Conservation (phyloP, 2,329 filamentous ascomycete genomes). For the Nothophoma quercina region DNA sequence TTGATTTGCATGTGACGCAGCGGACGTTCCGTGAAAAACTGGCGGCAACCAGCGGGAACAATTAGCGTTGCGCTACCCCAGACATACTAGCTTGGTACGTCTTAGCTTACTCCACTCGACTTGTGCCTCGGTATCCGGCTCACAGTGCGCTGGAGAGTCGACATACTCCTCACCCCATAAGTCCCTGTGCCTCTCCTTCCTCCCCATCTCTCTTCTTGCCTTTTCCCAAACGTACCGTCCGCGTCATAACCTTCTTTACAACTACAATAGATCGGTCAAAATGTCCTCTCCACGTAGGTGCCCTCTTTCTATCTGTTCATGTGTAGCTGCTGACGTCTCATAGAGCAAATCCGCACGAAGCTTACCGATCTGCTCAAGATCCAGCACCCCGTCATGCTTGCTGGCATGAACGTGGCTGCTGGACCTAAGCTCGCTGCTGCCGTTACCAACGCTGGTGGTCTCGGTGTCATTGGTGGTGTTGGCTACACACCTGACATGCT, state of each 20-base stretch:
- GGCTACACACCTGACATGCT: constrained; percentile 98
- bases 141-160: constrained; percentile 21
- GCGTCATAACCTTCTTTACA: background rate
- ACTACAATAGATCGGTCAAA: constrained; percentile 29
- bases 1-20: constrained; percentile 27
- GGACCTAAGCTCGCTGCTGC: constrained; percentile 95
- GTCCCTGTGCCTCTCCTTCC: constrained; percentile 20
- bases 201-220: constrained; percentile 3
- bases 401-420: constrained; percentile 98
- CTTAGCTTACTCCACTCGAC: constrained; percentile 24
- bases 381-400: constrained; percentile 93
- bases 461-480: constrained; percentile 95
- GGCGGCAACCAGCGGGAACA: constrained; percentile 21
- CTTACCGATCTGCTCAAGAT: constrained; percentile 97
- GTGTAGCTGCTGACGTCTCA: constrained; percentile 28
- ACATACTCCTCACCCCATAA: constrained; percentile 35
- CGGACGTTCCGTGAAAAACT: constrained; percentile 20
- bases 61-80: constrained; percentile 13
- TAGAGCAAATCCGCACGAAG: constrained; percentile 89
- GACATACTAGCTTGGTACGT: constrained; percentile 8
- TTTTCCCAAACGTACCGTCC: background rate
- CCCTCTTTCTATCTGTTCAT: constrained; percentile 22
- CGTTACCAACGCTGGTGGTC: constrained; percentile 93
- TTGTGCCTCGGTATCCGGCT: constrained; percentile 39
- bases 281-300: constrained; percentile 85